Conservation (phyloP, 2,329 filamentous ascomycete species). For the Monilinia vaccinii-corymbosi region DNA sequence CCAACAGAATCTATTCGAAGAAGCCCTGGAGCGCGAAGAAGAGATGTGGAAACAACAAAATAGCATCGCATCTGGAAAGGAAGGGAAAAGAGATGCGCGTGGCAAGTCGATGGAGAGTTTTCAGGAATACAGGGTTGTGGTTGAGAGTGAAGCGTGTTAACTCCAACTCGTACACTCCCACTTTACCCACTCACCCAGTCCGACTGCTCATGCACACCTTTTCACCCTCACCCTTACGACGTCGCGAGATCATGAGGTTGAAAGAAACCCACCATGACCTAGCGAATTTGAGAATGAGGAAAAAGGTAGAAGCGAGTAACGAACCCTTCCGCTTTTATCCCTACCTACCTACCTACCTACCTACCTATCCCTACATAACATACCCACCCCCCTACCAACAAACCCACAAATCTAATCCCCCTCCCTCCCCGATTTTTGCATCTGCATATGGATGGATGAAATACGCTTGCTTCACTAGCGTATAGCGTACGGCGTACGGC, state of each 20-base stretch:
- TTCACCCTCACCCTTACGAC: neutral
- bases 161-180: neutral
- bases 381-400: too few species aligned
- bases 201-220: too few species aligned
- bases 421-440: neutral
- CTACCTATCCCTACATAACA: neutral
- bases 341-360: neutral
- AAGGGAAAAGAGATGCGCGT: neutral
- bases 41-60: constrained; percentile 19
- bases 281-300: too few species aligned
- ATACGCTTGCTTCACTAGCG: neutral
- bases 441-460: neutral
- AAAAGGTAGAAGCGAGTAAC: too few species aligned
- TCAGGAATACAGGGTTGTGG: constrained; percentile 23
- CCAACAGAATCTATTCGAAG: constrained; percentile 59
- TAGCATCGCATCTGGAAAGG: neutral
- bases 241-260: neutral
- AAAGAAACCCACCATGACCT: too few species aligned
- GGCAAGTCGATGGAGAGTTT: constrained; percentile 15
- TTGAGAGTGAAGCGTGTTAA: constrained; percentile 23
- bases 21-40: constrained; percentile 57
- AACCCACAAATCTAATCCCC: too few species aligned
- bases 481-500: neutral
- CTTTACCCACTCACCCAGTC: too few species aligned
- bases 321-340: neutral